Evolutionary conservation across 1,139 yeast species (phyloP), one percentile per base, ranked within the genome.

Genomic region (Taiozyma sp.): DNA sequence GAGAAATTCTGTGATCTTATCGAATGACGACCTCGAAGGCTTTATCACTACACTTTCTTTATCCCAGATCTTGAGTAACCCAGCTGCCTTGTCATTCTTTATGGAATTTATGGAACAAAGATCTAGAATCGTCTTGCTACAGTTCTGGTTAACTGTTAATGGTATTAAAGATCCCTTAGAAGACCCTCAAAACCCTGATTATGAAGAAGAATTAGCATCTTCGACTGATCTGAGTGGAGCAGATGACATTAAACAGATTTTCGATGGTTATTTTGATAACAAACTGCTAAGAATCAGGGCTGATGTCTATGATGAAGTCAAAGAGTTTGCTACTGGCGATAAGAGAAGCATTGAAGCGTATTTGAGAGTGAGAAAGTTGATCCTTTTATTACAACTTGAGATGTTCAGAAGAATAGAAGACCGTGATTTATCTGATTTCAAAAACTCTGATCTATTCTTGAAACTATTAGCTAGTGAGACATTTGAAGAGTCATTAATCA

Each of bases 101-200:
- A 71, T 72, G 54, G 84, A 78, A 50, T 86, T 75, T 60, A 76
- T 86, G 81, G 78, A 75, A 30, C 73, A 74, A 46, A 62, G 79
- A 27, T 68, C 74, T 10, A 66, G 81, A 47, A 62, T 73, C 1
- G 67, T 70, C 3, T 58, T 78, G 29, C 64, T 89, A 4, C 82
- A 80, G 46, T 83, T 83, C 54, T 89, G 92, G 87, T 67, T 78
- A 12, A 76, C 81, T 0, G 85, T 87, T 2, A 88, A 89, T 55
- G 73, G 78, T 1, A 74, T 88, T 40, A 81, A 83, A 59, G 87
- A 87, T 48, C 96, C 96, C 0, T 67, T 87, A 28, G 93, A 86
- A 54, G 84, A 78, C 54, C 66, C 70, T 4, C 57, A 51, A n/a
- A 65, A 63, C 40, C 70, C 68, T 14, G 67, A 64, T 27, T 58